phyloP scores from a whole-genome alignment of 139 green algal genomes.

The Picochlorum sp. region DNA sequence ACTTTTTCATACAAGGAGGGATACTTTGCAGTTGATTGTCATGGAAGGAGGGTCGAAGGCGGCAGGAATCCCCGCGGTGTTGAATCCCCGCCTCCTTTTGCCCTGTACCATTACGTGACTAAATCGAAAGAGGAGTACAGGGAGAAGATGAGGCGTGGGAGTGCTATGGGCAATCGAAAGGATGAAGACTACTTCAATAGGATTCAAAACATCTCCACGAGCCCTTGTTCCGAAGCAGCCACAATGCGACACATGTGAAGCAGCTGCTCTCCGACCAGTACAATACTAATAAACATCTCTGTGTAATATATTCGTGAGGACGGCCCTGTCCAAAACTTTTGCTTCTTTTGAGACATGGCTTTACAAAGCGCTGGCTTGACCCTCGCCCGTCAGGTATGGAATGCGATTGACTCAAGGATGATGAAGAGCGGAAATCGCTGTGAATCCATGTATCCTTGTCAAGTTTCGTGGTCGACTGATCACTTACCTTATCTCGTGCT shows the following conservation, averaged over 20 bases:
- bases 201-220: background rate
- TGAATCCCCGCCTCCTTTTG: background rate
- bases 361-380: too few relatives aligned
- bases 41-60: background rate
- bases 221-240: background rate
- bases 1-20: slow-evolving; percentile 15
- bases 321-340: too few relatives aligned
- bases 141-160: slow-evolving; percentile 15
- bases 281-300: too few relatives aligned
- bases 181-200: slow-evolving; percentile 6
- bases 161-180: slow-evolving; percentile 25
- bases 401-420: too few relatives aligned
- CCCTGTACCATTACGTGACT: slow-evolving; percentile 15
- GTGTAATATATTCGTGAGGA: too few relatives aligned
- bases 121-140: slow-evolving; percentile 17
- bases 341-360: too few relatives aligned
- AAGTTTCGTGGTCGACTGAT: too few relatives aligned
- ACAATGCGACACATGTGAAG: background rate
- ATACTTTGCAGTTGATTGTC: slow-evolving; percentile 8
- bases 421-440: too few relatives aligned
- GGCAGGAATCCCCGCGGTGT: background rate
- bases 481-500: too few relatives aligned
- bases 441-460: too few relatives aligned
- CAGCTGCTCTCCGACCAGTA: too few relatives aligned
- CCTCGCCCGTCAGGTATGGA: too few relatives aligned